Conservation (phyloP, 306 rosid species). For the Rosa rugosa region DNA sequence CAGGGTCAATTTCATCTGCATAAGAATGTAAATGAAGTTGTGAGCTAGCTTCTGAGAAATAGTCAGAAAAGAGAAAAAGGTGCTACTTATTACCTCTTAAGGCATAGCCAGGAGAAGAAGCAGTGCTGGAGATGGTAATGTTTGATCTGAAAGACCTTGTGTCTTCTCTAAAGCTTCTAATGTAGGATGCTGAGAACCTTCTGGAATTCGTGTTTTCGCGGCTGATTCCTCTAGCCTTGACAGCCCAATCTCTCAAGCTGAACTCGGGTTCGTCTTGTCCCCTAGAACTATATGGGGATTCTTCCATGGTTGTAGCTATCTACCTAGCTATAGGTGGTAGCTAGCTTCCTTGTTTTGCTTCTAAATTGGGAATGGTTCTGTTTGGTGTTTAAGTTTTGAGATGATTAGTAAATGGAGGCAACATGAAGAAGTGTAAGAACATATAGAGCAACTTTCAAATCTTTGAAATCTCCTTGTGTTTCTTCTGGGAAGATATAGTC, state of each 20-base stretch:
- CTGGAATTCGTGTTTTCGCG: conserved; percentile 62
- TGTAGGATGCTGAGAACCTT: conserved; percentile 78
- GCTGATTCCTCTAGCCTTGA: conserved; percentile 45
- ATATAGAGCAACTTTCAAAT: conserved; percentile 4
- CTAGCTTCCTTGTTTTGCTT: background rate
- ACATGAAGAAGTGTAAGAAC: background rate
- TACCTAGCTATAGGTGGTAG: background rate
- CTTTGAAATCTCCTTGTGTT: background rate
- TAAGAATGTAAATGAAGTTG: background rate
- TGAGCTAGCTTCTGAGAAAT: conserved; percentile 15
- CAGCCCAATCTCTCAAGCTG: conserved; percentile 63
- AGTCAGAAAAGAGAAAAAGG: background rate
- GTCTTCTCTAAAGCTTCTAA: conserved; percentile 88
- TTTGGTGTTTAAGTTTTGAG: background rate
- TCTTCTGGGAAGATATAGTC: background rate
- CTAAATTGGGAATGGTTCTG: background rate
- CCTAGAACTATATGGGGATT: conserved; percentile 38
- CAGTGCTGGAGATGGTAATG: conserved; percentile 75
- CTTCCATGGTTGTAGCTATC: conserved; percentile 36
- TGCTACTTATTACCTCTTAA: conserved; percentile 46
- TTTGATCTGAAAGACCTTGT: conserved; percentile 80
- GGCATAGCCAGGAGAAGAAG: conserved; percentile 87
- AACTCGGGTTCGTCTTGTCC: conserved; percentile 68
- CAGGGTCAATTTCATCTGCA: conserved; percentile 91
- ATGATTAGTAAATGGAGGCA: background rate